Percentiles rank a stretch among this genome's conserved stretches.
These are phyloP conservation scores for Xylaria bambusicola DNA, from an alignment of 495 filamentous ascomycete species.

Conservation along the genomic window DNA sequence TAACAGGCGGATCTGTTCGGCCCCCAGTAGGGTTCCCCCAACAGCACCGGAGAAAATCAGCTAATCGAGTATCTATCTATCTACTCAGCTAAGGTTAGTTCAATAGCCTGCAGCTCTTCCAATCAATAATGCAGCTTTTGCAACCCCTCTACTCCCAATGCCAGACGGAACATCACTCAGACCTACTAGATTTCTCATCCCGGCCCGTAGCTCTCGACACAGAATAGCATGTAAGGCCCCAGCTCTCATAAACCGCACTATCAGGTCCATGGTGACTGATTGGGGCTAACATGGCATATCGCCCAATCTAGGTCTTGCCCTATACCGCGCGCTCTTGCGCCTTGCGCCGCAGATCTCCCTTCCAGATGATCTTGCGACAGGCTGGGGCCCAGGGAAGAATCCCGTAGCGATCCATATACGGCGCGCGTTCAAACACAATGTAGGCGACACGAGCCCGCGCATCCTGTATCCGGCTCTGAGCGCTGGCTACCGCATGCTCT, in stretches of 20 bases:
- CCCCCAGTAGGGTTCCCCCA: slow-evolving; percentile 2
- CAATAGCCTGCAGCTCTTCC: neutral
- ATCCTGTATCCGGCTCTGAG: slow-evolving; percentile 57
- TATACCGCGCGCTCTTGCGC: slow-evolving; percentile 71
- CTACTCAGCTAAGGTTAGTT: neutral
- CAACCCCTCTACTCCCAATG: slow-evolving; percentile 12
- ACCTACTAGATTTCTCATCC: slow-evolving; percentile 39
- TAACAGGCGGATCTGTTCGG: slow-evolving; percentile 7
- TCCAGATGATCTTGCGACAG: slow-evolving; percentile 40
- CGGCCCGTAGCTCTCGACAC: slow-evolving; percentile 54
- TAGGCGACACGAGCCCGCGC: slow-evolving; percentile 53
- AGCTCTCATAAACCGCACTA: too few species aligned
- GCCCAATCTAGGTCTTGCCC: slow-evolving; percentile 59
- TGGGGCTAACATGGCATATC: neutral
- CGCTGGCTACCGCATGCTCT: slow-evolving; percentile 65
- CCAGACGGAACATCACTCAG: neutral
- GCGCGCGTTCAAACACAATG: slow-evolving; percentile 61
- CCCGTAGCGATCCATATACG: slow-evolving; percentile 46
- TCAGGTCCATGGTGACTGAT: neutral
- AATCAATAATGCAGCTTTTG: neutral
- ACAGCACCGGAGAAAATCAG: neutral
- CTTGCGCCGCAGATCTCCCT: slow-evolving; percentile 56
- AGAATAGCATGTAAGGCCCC: slow-evolving; percentile 62
- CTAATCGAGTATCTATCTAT: neutral
- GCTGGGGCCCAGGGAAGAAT: slow-evolving; percentile 41